A percentile compares a stretch with the other conserved stretches of the same genome.
phyloP scores from a whole-genome alignment of 345 rosid species.

The Reutealis trisperma region DNA sequence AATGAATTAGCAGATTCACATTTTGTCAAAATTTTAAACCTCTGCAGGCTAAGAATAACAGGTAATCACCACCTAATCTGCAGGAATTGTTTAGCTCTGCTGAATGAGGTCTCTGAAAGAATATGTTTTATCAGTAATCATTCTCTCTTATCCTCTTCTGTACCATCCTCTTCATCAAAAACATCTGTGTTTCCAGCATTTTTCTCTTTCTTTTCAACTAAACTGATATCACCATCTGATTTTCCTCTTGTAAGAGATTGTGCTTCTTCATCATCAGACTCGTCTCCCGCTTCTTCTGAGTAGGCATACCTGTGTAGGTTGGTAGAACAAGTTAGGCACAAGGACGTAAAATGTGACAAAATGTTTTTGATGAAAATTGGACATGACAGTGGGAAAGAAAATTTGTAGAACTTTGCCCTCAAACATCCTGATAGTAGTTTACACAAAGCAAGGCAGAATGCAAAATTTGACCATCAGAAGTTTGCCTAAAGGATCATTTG shows the following conservation, averaged over 20 bases:
- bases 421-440: no score
- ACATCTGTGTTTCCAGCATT: constrained; percentile 20
- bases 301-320: constrained; percentile 67
- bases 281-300: constrained; percentile 65
- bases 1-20: not conserved
- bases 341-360: not conserved
- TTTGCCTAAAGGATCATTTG: no score
- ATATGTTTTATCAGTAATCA: constrained; percentile 19
- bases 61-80: not conserved
- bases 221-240: constrained; percentile 63
- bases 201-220: constrained; percentile 62
- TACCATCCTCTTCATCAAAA: constrained; percentile 50
- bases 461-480: no score
- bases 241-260: constrained; percentile 67
- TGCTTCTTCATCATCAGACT: constrained; percentile 64
- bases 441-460: no score
- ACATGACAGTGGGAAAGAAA: not conserved
- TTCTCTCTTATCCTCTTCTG: constrained; percentile 81
- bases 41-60: constrained; percentile 1
- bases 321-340: constrained; percentile 19
- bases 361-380: not conserved
- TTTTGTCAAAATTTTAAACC: constrained; percentile 9
- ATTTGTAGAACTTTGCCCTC: not conserved
- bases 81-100: constrained; percentile 11
- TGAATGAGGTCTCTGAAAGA: not conserved